Percentiles rank a stretch among this genome's conserved stretches.
Evolutionary conservation across 129 eudicot genomes (phyloP).

Genomic region (Saposhnikovia divaricata): DNA sequence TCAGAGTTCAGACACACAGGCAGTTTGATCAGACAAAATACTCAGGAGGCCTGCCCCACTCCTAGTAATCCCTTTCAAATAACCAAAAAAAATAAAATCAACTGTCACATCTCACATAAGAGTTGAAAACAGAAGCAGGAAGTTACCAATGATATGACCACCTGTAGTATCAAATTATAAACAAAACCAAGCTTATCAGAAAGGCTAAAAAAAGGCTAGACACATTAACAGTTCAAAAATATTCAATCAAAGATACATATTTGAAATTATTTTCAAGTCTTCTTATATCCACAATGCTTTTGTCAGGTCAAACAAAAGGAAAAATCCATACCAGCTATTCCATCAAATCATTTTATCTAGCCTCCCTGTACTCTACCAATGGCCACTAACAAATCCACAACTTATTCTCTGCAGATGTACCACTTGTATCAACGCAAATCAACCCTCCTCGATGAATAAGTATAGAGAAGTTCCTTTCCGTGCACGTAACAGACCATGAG

Average conservation of each 20-base stretch:
- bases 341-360: conserved; percentile 3
- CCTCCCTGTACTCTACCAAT: conserved; percentile 14
- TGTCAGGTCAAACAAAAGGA: conserved; percentile 7
- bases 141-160: neutral
- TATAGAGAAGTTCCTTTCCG: neutral
- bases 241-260: neutral
- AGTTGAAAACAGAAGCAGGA: neutral
- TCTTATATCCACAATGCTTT: conserved; percentile 6
- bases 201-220: neutral
- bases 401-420: neutral
- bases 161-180: neutral
- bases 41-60: neutral
- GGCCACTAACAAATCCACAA: neutral
- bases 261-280: neutral
- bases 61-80: neutral
- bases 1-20: neutral
- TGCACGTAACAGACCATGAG: neutral
- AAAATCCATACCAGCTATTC: conserved; percentile 1
- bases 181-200: neutral
- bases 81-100: neutral
- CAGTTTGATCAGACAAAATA: neutral
- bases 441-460: neutral
- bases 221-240: neutral
- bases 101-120: neutral
- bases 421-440: neutral